Conservation (phyloP, 208 protist genomes). For the Strigomonas galati region DNA sequence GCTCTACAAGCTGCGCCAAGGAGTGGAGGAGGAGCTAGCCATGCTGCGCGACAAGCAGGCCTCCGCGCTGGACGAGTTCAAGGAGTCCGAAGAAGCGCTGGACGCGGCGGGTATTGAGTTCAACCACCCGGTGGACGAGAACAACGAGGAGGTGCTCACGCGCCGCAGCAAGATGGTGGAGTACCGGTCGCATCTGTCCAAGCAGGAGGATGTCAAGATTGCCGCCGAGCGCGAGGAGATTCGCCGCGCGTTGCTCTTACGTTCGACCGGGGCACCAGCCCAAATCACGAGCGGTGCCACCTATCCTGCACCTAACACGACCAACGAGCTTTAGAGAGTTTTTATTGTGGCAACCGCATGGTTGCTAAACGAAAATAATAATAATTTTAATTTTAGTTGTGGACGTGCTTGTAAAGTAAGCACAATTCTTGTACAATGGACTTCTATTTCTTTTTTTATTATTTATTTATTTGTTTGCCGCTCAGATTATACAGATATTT, state of each 20-base stretch:
- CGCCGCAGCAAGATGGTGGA: conserved; percentile 84
- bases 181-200: conserved; percentile 78
- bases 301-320: not conserved
- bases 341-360: too few species aligned
- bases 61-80: conserved; percentile 66
- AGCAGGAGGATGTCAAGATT: conserved; percentile 84
- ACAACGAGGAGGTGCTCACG: conserved; percentile 74
- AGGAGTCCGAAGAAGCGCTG: conserved; percentile 72
- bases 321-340: conserved; percentile 3
- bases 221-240: conserved; percentile 83
- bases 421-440: not conserved
- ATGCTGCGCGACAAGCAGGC: conserved; percentile 79
- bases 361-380: not conserved
- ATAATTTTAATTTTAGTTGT: not conserved
- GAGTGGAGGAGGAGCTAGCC: conserved; percentile 73
- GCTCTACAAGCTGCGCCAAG: conserved; percentile 68
- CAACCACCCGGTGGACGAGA: conserved; percentile 60
- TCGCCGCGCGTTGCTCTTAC: conserved; percentile 63
- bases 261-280: conserved; percentile 20
- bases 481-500: not conserved
- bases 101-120: conserved; percentile 67
- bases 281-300: conserved; percentile 31
- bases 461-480: not conserved
- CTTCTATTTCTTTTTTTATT: not conserved
- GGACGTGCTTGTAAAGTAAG: not conserved